These are phyloP conservation scores for Physcomitrium patens DNA, from an alignment of 225 moss, liverwort and hornwort genomes.

Conservation along the genomic window DNA sequence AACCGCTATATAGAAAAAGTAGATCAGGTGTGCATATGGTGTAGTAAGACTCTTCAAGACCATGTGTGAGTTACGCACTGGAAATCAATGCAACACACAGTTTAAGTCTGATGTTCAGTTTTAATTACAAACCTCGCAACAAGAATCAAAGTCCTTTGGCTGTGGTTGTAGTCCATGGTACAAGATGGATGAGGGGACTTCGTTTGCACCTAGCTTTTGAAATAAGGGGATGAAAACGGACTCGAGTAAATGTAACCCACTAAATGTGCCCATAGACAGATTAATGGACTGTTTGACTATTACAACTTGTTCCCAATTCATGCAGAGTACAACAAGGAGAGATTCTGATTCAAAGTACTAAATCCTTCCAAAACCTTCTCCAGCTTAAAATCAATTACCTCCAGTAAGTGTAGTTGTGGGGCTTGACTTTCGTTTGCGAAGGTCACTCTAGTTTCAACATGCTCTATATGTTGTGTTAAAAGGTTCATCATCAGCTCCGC, in stretches of 20 bases:
- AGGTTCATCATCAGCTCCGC: conserved; percentile 67
- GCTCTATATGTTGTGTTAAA: conserved; percentile 58
- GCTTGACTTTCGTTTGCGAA: conserved; percentile 41
- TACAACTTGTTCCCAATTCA: conserved; percentile 10
- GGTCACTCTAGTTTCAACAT: conserved; percentile 57
- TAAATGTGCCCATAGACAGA: neutral
- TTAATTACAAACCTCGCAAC: neutral
- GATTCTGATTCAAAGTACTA: conserved; percentile 47
- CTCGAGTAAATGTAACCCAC: neutral
- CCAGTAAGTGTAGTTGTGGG: conserved; percentile 52
- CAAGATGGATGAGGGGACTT: conserved; percentile 6
- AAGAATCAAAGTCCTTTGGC: neutral
- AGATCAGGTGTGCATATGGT: conserved; percentile 10
- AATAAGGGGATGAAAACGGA: neutral
- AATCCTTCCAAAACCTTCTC: conserved; percentile 58
- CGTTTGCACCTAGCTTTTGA: neutral
- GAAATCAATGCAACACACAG: neutral
- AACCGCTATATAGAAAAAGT: neutral
- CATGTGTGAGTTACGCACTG: neutral
- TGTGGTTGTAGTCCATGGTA: neutral
- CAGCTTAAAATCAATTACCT: conserved; percentile 56
- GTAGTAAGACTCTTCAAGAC: conserved; percentile 1
- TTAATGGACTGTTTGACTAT: neutral
- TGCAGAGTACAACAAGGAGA: conserved; percentile 38
- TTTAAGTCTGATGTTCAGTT: conserved; percentile 1